Conservation (phyloP, 78 protist genomes). For the Dictyostelium firmibasis region DNA sequence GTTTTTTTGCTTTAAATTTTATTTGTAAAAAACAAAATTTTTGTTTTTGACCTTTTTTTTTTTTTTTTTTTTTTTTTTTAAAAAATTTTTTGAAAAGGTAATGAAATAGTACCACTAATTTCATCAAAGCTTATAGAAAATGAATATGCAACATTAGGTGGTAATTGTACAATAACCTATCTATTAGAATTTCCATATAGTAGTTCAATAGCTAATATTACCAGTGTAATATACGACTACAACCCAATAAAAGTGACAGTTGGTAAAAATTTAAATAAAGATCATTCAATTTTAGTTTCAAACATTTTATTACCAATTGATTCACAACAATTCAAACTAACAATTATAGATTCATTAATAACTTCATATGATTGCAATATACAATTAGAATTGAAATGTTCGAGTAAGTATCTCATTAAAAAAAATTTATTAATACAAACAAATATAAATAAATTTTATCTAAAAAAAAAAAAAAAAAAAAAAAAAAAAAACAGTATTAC, state of each 20-base stretch:
- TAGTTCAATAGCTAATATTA: background rate
- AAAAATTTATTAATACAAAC: too few relatives aligned
- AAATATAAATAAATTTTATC: too few relatives aligned
- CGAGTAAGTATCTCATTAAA: too few relatives aligned
- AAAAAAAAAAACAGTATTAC: background rate
- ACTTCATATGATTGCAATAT: background rate
- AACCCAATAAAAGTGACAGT: too few relatives aligned
- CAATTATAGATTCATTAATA: background rate
- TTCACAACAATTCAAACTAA: background rate
- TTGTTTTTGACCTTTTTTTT: too few relatives aligned
- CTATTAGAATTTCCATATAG: background rate
- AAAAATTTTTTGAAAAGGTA: background rate
- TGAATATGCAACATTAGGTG: background rate
- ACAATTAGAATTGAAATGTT: background rate
- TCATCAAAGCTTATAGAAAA: background rate
- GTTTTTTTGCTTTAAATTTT: background rate
- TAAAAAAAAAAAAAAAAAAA: too few relatives aligned
- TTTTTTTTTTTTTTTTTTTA: too few relatives aligned
- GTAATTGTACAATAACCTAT: background rate
- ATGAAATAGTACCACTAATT: background rate
- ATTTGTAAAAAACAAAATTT: too few relatives aligned
- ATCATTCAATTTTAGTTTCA: background rate
- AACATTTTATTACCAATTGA: background rate
- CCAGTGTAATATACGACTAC: background rate
- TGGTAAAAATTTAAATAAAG: background rate